Evolutionary conservation across 176 grass and related monocot species (phyloP), one percentile per base, ranked within the genome.

Genomic region (Avena atlantica): DNA sequence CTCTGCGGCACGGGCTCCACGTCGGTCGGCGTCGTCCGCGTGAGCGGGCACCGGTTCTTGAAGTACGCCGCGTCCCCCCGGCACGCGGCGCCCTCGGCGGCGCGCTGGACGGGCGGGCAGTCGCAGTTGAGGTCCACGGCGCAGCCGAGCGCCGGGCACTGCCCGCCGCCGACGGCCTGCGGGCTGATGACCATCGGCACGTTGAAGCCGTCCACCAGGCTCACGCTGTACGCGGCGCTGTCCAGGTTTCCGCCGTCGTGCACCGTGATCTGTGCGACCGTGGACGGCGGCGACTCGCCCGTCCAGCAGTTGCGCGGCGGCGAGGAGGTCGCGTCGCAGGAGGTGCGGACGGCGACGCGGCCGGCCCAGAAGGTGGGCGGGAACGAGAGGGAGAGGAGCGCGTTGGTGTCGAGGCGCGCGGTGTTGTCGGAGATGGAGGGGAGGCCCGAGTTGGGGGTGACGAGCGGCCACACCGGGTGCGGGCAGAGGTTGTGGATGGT

Each of bases 161-260:
- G 86, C 31, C 78, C 91, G 19, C 60, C 67, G 53, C 63, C 71
- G 75, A 7, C 1, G 37, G 87, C 80, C 84, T 89, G 87, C 69
- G 88, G 91, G 68, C 81, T 87, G 25, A 92, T 8, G 12, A 90
- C 84, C 13, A 74, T 14, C 12, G 91, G 91, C 81, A 90, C 84
- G 88, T 92, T 92, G 88, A 92, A 92, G 9, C 91, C 91, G 81
- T 92, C 84, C 1, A 89, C 80, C 0, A 92, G 84, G 91, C 87
- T 89, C 8, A 92, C 84, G 84, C 84, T 87, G 84, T 90, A 92
- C 10, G 60, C 7, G 21, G 84, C 84, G 37, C 21, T 67, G 81
- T 80, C 87, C 8, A 23, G 59, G 86, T 12, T 6, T 1, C 75
- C 81, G 60, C 67, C 34, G 91, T 58, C 78, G 76, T 89, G 83